Percentiles rank a stretch among this genome's conserved stretches.
Evolutionary conservation across 257 asterid species (phyloP).

Genomic region (Solanum megistacrolobum): DNA sequence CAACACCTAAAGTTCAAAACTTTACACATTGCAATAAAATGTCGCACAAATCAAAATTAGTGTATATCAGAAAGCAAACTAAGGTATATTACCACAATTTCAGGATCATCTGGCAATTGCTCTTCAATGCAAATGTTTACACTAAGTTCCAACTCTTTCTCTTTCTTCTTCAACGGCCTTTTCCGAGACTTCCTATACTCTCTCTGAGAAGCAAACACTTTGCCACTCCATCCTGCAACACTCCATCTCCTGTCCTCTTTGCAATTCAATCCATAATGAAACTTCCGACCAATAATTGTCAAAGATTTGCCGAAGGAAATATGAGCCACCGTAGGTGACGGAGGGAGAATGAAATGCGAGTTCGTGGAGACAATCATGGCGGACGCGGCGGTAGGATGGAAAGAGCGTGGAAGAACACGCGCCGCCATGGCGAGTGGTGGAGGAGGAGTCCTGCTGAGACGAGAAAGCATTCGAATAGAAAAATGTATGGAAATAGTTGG

Average conservation of each 20-base stretch:
- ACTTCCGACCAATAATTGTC: slow-evolving; percentile 14
- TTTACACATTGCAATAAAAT: neutral
- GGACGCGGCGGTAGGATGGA: slow-evolving; percentile 13
- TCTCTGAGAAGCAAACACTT: slow-evolving; percentile 39
- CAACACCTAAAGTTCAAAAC: neutral
- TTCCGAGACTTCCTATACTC: slow-evolving; percentile 52
- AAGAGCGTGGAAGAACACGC: slow-evolving; percentile 51
- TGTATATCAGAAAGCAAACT: neutral
- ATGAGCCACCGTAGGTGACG: slow-evolving; percentile 3
- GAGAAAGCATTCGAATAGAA: slow-evolving; percentile 51
- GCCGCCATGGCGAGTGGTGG: slow-evolving; percentile 54
- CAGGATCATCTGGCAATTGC: slow-evolving; percentile 88
- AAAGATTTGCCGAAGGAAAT: slow-evolving; percentile 15
- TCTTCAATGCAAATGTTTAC: slow-evolving; percentile 79
- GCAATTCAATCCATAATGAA: slow-evolving; percentile 4
- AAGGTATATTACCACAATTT: slow-evolving; percentile 46
- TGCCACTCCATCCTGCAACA: slow-evolving; percentile 23
- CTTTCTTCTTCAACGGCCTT: slow-evolving; percentile 44
- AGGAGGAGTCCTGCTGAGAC: slow-evolving; percentile 43
- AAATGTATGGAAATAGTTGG: neutral
- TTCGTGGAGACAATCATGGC: neutral
- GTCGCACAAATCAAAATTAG: neutral
- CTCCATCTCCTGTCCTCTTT: slow-evolving; percentile 15
- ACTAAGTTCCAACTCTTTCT: slow-evolving; percentile 66
- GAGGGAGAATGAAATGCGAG: neutral